Conservation (phyloP, 1,139 yeast species). For the Saccharomyces hybrid region DNA sequence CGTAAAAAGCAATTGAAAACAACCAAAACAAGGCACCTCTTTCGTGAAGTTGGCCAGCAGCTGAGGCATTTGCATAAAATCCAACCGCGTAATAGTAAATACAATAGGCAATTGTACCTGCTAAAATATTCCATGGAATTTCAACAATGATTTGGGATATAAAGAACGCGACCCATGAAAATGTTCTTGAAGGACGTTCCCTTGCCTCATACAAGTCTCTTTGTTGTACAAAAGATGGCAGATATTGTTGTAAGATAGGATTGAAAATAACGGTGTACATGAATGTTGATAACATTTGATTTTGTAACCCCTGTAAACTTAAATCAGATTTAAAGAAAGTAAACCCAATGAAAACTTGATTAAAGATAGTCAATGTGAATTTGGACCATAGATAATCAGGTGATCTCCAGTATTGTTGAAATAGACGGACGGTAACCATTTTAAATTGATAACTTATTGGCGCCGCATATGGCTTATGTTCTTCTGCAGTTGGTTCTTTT, state of each 20-base stretch:
- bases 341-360: conserved; percentile 64
- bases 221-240: conserved; percentile 63
- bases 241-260: conserved; percentile 62
- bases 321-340: conserved; percentile 62
- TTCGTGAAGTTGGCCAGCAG: conserved; percentile 44
- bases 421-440: conserved; percentile 46
- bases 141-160: conserved; percentile 59
- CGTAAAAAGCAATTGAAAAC: conserved; percentile 45
- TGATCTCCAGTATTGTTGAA: conserved; percentile 57
- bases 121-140: conserved; percentile 62
- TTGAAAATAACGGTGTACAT: conserved; percentile 55
- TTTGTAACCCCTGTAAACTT: conserved; percentile 52
- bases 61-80: conserved; percentile 47
- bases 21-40: conserved; percentile 70
- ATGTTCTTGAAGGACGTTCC: conserved; percentile 71
- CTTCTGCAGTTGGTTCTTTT: conserved; percentile 32
- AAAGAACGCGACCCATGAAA: conserved; percentile 55
- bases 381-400: conserved; percentile 55
- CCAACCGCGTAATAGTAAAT: conserved; percentile 84
- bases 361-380: conserved; percentile 39
- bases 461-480: conserved; percentile 30
- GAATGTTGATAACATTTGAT: conserved; percentile 62
- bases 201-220: conserved; percentile 82
- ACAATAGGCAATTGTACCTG: conserved; percentile 60
- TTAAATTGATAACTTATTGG: conserved; percentile 42